Base-by-base conservation (phyloP, 106 monocot genomes). In the Chionographis japonica region DNA sequence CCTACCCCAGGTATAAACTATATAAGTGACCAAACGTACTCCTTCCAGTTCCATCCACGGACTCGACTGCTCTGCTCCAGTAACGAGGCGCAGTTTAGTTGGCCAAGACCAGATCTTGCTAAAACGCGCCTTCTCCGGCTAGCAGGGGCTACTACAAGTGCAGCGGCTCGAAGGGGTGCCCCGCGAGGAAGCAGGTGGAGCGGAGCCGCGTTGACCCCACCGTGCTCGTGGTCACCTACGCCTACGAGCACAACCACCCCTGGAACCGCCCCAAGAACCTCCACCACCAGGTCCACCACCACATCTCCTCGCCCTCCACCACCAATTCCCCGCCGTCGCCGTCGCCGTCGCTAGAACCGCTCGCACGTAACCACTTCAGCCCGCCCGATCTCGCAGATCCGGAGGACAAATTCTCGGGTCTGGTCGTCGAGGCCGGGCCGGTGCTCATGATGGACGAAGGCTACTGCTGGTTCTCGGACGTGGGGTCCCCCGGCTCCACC, bases 111-210 rank as follows among this genome's bases (percentile, higher is more conserved):
- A 27, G 27, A 27, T 27, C 27, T 27, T 27, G 27, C 27, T 27
- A 27, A 27, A 27, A 27, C 27, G 27, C 27, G 27, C 27, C 27
- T 27, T 27, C 27, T 27, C 27, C 27, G 27, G 1, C 1, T 27
- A 16, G 61, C 79, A 89, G 88, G 63, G 88, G 88, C 1, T 89
- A 89, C 69, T 89, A 89, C 72, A 59, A 82, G 51, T 89, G 85
- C 63, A 89, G 85, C 81, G 82, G 85, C 67, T 81, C 82, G 12
- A 89, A 89, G 67, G 85, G 85, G 4, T 85, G 85, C 42, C 84
- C 85, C 37, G 85, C 85, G 50, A 69, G 85, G 70, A 85, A 85
- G 73, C 84, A 81, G 62, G 88, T 89, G 49, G 88, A 89, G 79
- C 58, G 88, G 56, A 86, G 86, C 86, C 66, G 83, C 13, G 56